Conservation (phyloP, 1,139 yeast genomes). For the Lodderomyces orthopsilosis region DNA sequence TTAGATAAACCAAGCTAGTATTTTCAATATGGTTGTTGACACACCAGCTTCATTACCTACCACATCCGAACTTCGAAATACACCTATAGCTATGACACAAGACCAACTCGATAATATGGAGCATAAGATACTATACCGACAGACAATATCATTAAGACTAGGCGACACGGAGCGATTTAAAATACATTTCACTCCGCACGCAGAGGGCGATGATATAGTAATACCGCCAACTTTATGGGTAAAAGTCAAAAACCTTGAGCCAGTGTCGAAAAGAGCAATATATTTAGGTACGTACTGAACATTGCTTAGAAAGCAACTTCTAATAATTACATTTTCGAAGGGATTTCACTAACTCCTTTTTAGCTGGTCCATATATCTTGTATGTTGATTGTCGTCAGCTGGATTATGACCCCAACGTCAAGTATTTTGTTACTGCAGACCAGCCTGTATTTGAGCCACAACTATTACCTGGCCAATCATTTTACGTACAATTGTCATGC, state of each 20-base stretch:
- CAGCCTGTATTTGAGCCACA: slow-evolving; percentile 71
- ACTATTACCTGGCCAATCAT: slow-evolving; percentile 57
- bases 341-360: not conserved
- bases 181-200: slow-evolving; percentile 31
- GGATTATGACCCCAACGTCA: slow-evolving; percentile 56
- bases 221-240: slow-evolving; percentile 48
- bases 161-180: slow-evolving; percentile 40
- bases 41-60: not conserved
- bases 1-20: not conserved
- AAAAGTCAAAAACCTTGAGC: slow-evolving; percentile 70
- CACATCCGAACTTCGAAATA: not conserved
- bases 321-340: not conserved
- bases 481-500: slow-evolving; percentile 45
- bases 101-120: slow-evolving; percentile 13
- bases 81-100: slow-evolving; percentile 14
- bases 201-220: slow-evolving; percentile 17
- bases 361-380: slow-evolving; percentile 82
- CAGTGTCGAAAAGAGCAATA: slow-evolving; percentile 79
- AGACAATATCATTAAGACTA: slow-evolving; percentile 32
- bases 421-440: slow-evolving; percentile 62
- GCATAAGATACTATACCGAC: slow-evolving; percentile 31
- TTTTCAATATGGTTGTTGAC: not conserved
- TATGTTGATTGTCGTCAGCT: slow-evolving; percentile 77
- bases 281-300: slow-evolving; percentile 38
- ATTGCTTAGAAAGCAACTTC: not conserved